phyloP scores from a whole-genome alignment of 306 rosid species.

The Trichosanthes truncata region DNA sequence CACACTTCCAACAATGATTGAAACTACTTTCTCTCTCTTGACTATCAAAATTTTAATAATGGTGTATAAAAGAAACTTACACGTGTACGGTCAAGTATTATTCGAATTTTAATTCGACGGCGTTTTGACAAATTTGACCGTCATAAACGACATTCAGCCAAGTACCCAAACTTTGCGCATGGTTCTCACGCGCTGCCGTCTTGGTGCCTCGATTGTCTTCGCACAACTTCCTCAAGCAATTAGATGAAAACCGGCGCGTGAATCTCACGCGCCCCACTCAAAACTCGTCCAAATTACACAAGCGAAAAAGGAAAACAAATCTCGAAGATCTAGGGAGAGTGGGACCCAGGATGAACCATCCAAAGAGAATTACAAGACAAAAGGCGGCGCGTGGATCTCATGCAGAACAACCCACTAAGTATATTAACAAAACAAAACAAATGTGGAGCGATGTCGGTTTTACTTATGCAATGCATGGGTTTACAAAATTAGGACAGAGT shows the following conservation, averaged over 20 bases:
- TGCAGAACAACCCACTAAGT: not conserved
- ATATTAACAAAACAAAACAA: not conserved
- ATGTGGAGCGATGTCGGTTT: not conserved
- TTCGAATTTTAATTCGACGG: too few species aligned
- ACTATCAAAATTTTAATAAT: too few species aligned
- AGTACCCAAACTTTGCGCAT: not conserved
- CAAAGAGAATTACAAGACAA: not conserved
- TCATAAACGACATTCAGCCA: too few species aligned
- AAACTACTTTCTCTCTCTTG: too few species aligned
- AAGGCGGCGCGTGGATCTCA: conserved; percentile 1
- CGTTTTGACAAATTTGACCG: too few species aligned
- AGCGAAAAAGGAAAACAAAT: not conserved
- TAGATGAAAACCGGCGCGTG: too few species aligned
- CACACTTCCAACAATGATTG: too few species aligned
- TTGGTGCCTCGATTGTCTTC: not conserved
- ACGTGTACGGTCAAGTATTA: too few species aligned
- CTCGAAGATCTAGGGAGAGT: not conserved
- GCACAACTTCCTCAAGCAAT: too few species aligned
- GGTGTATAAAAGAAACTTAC: too few species aligned
- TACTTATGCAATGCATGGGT: not conserved
- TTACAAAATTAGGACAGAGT: not conserved
- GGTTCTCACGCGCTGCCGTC: not conserved
- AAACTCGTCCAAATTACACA: not conserved
- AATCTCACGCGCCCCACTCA: not conserved
- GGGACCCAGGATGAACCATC: not conserved